These are phyloP conservation scores for Chrysosporium queenslandicum DNA, from an alignment of 2,329 filamentous ascomycete species.

Conservation along the genomic window DNA sequence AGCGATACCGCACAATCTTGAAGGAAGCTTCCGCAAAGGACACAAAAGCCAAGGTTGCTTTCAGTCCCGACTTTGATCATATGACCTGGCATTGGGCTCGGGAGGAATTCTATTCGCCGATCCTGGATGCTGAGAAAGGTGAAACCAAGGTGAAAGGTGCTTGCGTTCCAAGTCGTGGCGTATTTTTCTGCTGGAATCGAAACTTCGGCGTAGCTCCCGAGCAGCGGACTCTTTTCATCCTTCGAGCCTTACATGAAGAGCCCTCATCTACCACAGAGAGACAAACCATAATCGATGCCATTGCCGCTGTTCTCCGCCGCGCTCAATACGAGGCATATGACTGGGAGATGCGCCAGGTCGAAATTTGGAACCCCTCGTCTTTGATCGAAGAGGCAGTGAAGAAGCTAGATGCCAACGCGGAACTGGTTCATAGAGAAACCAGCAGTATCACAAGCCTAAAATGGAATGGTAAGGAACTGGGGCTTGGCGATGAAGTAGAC, in stretches of 20 bases:
- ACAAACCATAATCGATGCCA: conserved; percentile 42
- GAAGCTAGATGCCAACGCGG: conserved; percentile 28
- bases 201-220: conserved; percentile 30
- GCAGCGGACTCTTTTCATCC: conserved; percentile 35
- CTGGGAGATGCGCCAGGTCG: conserved; percentile 61
- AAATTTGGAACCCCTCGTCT: conserved; percentile 73
- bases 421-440: conserved; percentile 38
- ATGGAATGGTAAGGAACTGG: conserved; percentile 36
- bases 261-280: conserved; percentile 34
- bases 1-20: conserved; percentile 54
- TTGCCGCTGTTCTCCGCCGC: conserved; percentile 54
- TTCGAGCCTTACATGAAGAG: conserved; percentile 36
- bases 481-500: conserved; percentile 32
- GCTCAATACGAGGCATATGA: conserved; percentile 60
- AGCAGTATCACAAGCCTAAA: conserved; percentile 39
- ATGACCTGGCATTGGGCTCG: conserved; percentile 70
- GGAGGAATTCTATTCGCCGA: conserved; percentile 64
- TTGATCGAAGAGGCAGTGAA: conserved; percentile 39
- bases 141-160: conserved; percentile 54
- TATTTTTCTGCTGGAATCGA: conserved; percentile 36
- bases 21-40: conserved; percentile 36
- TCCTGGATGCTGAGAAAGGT: conserved; percentile 45
- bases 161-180: conserved; percentile 41
- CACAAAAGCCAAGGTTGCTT: conserved; percentile 49
- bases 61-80: conserved; percentile 57